Evolutionary conservation across 768 basidiomycete species (phyloP).

Genomic region (Imleria badia): DNA sequence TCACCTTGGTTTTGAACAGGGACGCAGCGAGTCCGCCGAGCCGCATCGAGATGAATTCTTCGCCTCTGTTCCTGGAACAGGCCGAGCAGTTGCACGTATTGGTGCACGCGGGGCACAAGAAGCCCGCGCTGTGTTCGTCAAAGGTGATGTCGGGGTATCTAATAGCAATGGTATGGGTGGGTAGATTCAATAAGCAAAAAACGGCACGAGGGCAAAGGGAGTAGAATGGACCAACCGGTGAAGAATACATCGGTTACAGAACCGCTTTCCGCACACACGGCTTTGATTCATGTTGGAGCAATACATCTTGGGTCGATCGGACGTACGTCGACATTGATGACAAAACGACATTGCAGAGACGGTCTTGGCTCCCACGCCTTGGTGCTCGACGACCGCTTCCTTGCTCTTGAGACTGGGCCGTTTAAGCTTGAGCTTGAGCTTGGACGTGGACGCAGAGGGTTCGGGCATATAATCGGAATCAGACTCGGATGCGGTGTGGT

Average conservation of each 20-base stretch:
- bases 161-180: too few relatives aligned
- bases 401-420: not conserved
- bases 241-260: constrained; percentile 36
- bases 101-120: constrained; percentile 46
- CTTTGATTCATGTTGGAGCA: constrained; percentile 27
- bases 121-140: constrained; percentile 28
- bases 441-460: not conserved
- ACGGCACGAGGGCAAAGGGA: not conserved
- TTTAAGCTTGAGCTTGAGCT: constrained; percentile 4
- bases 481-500: not conserved
- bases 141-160: constrained; percentile 42
- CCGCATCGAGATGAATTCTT: constrained; percentile 40
- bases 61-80: constrained; percentile 47
- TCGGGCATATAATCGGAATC: constrained; percentile 17
- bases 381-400: not conserved
- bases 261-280: constrained; percentile 32
- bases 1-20: constrained; percentile 22
- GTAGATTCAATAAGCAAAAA: constrained; percentile 2
- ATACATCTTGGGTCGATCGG: constrained; percentile 34
- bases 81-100: constrained; percentile 48
- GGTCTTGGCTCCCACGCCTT: not conserved
- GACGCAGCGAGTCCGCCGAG: constrained; percentile 23
- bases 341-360: constrained; percentile 23
- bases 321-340: constrained; percentile 37
- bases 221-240: constrained; percentile 27